A percentile compares a stretch with the other conserved stretches of the same genome.
Evolutionary conservation across 306 rosid species (phyloP).

Genomic region (Acacia crassicarpa): DNA sequence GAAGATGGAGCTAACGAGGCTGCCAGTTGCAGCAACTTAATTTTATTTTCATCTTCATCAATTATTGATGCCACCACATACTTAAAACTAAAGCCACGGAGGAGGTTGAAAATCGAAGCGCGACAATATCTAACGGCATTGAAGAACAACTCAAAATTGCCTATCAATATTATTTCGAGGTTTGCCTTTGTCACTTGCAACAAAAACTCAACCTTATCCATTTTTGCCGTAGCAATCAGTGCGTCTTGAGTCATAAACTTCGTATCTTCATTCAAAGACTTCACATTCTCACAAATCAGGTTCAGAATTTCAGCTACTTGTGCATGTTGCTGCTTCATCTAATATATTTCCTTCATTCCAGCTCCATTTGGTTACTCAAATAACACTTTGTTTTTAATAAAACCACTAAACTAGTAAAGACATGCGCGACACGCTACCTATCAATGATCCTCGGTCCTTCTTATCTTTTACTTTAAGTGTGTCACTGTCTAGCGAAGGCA

Average conservation of each 20-base stretch:
- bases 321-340: background rate
- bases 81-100: background rate
- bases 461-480: too few species aligned
- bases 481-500: too few species aligned
- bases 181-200: background rate
- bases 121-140: background rate
- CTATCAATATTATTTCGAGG: background rate
- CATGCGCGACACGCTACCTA: background rate
- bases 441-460: too few species aligned
- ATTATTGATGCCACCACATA: background rate
- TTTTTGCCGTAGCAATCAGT: background rate
- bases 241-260: background rate
- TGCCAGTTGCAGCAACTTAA: background rate
- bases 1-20: background rate
- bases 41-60: fast-evolving
- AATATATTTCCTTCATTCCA: background rate
- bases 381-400: background rate
- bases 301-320: background rate
- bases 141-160: too few species aligned
- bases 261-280: background rate
- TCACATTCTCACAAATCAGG: background rate
- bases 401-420: background rate
- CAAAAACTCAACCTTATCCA: background rate
- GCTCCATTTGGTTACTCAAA: background rate
- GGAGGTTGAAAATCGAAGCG: background rate